These are phyloP conservation scores for Gynandropsis gynandra DNA, from an alignment of 345 rosid species.

Conservation along the genomic window DNA sequence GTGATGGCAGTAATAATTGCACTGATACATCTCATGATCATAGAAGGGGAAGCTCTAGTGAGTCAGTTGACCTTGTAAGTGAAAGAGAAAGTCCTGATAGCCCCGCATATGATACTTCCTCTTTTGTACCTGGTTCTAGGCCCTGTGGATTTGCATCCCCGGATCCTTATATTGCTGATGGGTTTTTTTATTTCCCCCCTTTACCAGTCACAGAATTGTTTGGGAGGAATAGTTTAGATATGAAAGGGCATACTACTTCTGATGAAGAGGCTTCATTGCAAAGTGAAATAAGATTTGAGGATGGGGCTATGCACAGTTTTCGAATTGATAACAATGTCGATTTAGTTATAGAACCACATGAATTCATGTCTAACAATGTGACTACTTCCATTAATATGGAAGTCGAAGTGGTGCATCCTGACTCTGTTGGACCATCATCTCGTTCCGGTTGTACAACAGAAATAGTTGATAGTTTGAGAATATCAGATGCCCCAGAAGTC, in stretches of 20 bases:
- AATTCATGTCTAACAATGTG: conserved; percentile 26
- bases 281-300: conserved; percentile 36
- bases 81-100: conserved; percentile 50
- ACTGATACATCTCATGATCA: conserved; percentile 37
- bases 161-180: conserved; percentile 35
- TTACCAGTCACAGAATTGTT: conserved; percentile 70
- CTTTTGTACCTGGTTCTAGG: conserved; percentile 37
- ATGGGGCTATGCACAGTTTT: conserved; percentile 66
- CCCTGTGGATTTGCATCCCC: conserved; percentile 33
- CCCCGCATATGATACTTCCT: conserved; percentile 45
- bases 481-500: conserved; percentile 44
- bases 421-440: conserved; percentile 27
- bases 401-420: conserved; percentile 38
- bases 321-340: conserved; percentile 53
- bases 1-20: conserved; percentile 46
- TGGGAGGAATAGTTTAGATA: conserved; percentile 48
- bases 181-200: conserved; percentile 56
- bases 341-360: conserved; percentile 44
- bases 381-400: conserved; percentile 33
- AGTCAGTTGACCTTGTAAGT: conserved; percentile 51
- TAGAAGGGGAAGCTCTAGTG: conserved; percentile 49
- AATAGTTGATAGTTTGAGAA: conserved; percentile 38
- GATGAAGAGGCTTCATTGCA: conserved; percentile 34
- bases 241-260: conserved; percentile 34
- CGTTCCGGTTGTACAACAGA: conserved; percentile 33